phyloP scores from a whole-genome alignment of 2,329 filamentous ascomycete species.

The Leptodontidium sp. region DNA sequence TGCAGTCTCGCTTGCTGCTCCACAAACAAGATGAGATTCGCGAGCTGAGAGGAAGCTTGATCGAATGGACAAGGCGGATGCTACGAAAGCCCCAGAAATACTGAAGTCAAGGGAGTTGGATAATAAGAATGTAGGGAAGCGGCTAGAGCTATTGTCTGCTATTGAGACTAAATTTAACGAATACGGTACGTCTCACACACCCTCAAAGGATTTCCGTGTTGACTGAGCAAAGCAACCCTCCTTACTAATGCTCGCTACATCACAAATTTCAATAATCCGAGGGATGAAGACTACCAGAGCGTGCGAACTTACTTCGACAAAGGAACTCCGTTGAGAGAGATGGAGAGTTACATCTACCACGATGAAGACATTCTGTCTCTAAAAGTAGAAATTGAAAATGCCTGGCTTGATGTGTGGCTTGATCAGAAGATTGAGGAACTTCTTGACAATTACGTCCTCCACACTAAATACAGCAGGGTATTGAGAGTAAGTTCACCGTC shows the following conservation, averaged over 20 bases:
- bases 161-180: constrained; percentile 1
- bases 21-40: constrained; percentile 38
- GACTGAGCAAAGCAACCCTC: too few relatives aligned
- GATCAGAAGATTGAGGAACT: background rate
- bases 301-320: background rate
- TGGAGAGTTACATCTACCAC: background rate
- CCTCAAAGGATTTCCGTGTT: background rate
- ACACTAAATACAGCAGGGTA: too few relatives aligned
- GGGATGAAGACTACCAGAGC: background rate
- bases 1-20: constrained; percentile 49
- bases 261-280: too few relatives aligned
- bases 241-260: too few relatives aligned
- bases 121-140: background rate
- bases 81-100: background rate
- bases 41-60: constrained; percentile 29
- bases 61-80: constrained; percentile 29
- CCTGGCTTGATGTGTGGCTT: background rate
- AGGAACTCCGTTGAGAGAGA: background rate
- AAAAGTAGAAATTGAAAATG: background rate
- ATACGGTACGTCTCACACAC: background rate
- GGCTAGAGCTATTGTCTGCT: background rate
- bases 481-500: background rate
- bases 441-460: too few relatives aligned
- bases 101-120: background rate
- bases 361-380: background rate